Conservation (phyloP, 192 early-diverging fungal species). For the Phycomyces nitens region DNA sequence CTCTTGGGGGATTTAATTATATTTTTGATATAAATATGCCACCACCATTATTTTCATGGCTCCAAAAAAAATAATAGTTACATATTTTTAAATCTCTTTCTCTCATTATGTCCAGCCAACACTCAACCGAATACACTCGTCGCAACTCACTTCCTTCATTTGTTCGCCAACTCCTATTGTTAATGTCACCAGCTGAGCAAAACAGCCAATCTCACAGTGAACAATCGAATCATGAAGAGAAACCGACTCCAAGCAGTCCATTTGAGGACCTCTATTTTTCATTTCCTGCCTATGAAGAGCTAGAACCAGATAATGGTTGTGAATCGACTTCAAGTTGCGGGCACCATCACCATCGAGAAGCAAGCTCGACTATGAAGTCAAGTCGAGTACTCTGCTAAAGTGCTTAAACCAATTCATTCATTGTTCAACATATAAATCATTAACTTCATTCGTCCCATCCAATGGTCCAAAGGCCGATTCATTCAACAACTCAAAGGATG, state of each 20-base stretch:
- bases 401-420: too few relatives aligned
- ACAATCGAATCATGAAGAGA: not conserved
- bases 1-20: not conserved
- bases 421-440: too few relatives aligned
- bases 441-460: too few relatives aligned
- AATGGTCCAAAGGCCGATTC: too few relatives aligned
- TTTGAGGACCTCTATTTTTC: slow-evolving; percentile 21
- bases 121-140: slow-evolving; percentile 4
- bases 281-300: slow-evolving; percentile 18
- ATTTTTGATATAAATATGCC: not conserved
- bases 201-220: not conserved
- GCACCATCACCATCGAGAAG: not conserved
- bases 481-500: too few relatives aligned
- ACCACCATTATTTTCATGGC: too few relatives aligned
- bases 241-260: slow-evolving; percentile 12
- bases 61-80: too few relatives aligned
- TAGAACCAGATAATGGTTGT: not conserved
- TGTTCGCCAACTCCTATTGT: slow-evolving; percentile 15
- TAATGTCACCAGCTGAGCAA: slow-evolving; percentile 11
- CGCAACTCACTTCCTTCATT: slow-evolving; percentile 19
- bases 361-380: not conserved
- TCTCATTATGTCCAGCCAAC: not conserved
- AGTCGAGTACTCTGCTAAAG: not conserved
- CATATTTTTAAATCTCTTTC: too few relatives aligned
- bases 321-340: not conserved